These are phyloP conservation scores for Komagataella populi DNA, from an alignment of 805 yeast species.

Conservation along the genomic window DNA sequence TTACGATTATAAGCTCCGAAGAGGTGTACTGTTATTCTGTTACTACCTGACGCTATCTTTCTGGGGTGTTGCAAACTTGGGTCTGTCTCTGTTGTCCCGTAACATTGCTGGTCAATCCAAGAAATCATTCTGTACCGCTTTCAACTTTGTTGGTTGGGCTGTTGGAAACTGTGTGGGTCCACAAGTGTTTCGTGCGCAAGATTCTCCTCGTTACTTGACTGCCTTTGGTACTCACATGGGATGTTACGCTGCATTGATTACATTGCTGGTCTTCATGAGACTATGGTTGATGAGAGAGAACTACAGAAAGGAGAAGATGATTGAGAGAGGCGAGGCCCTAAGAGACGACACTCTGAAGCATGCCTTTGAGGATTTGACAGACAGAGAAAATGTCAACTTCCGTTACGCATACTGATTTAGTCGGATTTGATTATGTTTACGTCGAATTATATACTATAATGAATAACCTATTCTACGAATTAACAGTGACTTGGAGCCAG, in stretches of 20 bases:
- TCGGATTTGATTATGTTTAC: conserved; percentile 9
- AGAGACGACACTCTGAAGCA: conserved; percentile 12
- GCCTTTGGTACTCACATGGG: conserved; percentile 36
- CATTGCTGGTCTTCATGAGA: conserved; percentile 13
- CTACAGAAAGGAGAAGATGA: conserved; percentile 7
- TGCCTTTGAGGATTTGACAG: conserved; percentile 22
- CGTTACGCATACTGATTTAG: conserved; percentile 19
- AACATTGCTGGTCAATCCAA: conserved; percentile 19
- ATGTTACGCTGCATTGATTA: conserved; percentile 15
- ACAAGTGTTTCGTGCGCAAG: conserved; percentile 13
- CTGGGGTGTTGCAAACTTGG: conserved; percentile 15
- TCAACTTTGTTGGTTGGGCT: conserved; percentile 11
- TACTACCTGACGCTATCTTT: conserved; percentile 13
- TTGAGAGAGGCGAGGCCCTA: conserved; percentile 10
- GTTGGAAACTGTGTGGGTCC: conserved; percentile 13
- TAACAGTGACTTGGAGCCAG: not conserved
- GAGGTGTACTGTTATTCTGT: conserved; percentile 17
- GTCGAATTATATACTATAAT: not conserved
- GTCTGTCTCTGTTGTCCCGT: conserved; percentile 12
- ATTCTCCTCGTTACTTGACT: conserved; percentile 10
- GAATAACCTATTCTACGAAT: not conserved
- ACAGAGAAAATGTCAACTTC: conserved; percentile 39
- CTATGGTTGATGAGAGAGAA: conserved; percentile 6
- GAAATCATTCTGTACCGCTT: conserved; percentile 9
- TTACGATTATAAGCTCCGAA: conserved; percentile 7